Evolutionary conservation across 1,284 basidiomycete genomes (phyloP).

Genomic region (Cryptococcus amylolentus): DNA sequence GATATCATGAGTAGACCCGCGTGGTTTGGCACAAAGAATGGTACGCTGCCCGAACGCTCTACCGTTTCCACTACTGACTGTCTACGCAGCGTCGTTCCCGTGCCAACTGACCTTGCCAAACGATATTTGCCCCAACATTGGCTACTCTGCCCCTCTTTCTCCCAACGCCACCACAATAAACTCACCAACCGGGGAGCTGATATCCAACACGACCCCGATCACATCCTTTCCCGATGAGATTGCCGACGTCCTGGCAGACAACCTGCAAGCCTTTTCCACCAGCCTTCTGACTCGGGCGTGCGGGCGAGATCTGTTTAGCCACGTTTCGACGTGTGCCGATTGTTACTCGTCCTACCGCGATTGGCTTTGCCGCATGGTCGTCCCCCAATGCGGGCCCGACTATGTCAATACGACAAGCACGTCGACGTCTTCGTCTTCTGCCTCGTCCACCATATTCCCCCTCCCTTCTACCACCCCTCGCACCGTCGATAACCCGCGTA

Average conservation of each 20-base stretch:
- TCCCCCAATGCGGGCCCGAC: conserved; percentile 62
- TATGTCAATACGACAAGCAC: conserved; percentile 39
- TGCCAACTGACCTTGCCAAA: conserved; percentile 70
- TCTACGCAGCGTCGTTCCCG: conserved; percentile 58
- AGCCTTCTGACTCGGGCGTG: conserved; percentile 69
- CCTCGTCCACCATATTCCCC: conserved; percentile 1
- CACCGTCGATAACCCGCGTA: conserved; percentile 49
- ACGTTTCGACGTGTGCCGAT: conserved; percentile 68
- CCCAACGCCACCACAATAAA: conserved; percentile 41
- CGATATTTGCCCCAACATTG: conserved; percentile 67
- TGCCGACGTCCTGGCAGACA: conserved; percentile 56
- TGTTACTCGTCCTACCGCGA: conserved; percentile 69
- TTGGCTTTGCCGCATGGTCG: conserved; percentile 71
- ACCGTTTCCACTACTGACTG: neutral
- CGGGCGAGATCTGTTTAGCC: conserved; percentile 75
- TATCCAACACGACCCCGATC: conserved; percentile 53
- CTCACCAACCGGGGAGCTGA: conserved; percentile 31
- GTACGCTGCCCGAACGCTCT: conserved; percentile 16
- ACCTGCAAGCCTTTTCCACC: conserved; percentile 68
- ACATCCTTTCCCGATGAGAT: conserved; percentile 57
- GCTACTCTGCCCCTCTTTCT: conserved; percentile 65
- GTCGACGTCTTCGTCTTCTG: neutral
- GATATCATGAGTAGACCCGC: conserved; percentile 34
- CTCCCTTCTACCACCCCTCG: conserved; percentile 47
- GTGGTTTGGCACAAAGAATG: conserved; percentile 44